Evolutionary conservation across 202 grass and related monocot genomes (phyloP), one percentile per base, ranked within the genome.

Genomic region (Cymbopogon flexuosus): DNA sequence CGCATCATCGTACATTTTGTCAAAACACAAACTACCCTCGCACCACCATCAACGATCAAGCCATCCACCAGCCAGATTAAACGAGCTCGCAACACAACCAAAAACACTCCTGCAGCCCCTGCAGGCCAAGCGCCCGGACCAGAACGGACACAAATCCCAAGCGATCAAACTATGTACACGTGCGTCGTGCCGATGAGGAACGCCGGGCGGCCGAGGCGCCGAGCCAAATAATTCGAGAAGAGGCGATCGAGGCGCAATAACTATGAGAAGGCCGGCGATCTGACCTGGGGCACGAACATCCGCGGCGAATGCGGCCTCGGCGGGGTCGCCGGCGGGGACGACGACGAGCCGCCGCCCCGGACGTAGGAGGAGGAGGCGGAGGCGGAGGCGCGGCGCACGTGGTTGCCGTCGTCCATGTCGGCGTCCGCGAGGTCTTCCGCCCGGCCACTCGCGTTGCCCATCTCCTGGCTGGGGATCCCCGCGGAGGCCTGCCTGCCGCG

Each of bases 221-320:
- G 35, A 68, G 10, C n/a, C n/a, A 22, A 19, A 65, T 8, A 65
- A 65, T 35, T 65, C 14, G 62, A 64, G 30, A 30, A 31, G 30
- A 34, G 62, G 29, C 51, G 47, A 18, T 51, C 16, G 19, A 57
- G 52, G 19, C 52, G 19, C 2, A 57, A 56, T 9, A 8, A 21
- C 3, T 0, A 22, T 23, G 2, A 22, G 52, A 57, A 46, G 3
- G 8, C 41, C 2, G 49, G 10, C 19, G 41, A 87, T 66, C 67
- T 76, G 75, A 90, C 92, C 92, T 91, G 92, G 9, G 92, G 89
- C 65, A 90, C 84, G 78, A 94, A 89, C 89, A 94, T 87, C 81
- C 83, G 85, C 46, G 92, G 92, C 7, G 89, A 91, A 46, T 75
- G 86, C 57, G 89, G 90, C 31, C 87, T 78, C 71, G 81, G 78